Percentiles rank a stretch among this genome's conserved stretches.
These are phyloP conservation scores for Holtermanniella nyarrowii DNA, from an alignment of 768 basidiomycete genomes.

Conservation along the genomic window DNA sequence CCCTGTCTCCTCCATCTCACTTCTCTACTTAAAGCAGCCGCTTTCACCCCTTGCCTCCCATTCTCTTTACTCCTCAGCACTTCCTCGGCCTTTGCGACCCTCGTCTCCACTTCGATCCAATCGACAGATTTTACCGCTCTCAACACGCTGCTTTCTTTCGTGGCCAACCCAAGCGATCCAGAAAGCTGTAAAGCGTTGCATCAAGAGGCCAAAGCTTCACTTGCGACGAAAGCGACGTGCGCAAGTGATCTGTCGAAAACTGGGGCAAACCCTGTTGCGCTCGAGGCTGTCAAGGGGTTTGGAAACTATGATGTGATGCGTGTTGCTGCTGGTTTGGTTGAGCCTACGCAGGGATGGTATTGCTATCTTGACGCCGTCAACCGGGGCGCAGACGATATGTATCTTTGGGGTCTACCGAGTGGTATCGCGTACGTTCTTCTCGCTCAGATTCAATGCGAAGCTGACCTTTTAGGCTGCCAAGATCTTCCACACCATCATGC, in stretches of 20 bases:
- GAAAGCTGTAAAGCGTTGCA: conserved; percentile 17
- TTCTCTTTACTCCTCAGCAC: conserved; percentile 33
- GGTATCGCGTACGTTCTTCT: conserved; percentile 23
- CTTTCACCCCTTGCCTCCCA: conserved; percentile 27
- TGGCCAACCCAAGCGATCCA: conserved; percentile 5
- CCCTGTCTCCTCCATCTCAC: conserved; percentile 24
- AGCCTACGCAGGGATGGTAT: conserved; percentile 21
- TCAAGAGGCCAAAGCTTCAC: not conserved
- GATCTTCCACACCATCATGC: conserved; percentile 23
- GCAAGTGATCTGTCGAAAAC: conserved; percentile 12
- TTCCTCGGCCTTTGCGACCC: conserved; percentile 18
- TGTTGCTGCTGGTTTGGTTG: conserved; percentile 10
- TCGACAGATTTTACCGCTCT: conserved; percentile 17
- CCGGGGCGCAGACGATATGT: conserved; percentile 3
- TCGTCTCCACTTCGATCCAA: conserved; percentile 11
- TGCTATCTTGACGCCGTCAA: conserved; percentile 28
- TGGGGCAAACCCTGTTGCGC: conserved; percentile 5
- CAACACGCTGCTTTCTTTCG: conserved; percentile 21
- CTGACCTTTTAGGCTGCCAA: conserved; percentile 15
- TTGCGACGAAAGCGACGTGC: conserved; percentile 18
- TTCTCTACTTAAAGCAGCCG: conserved; percentile 13
- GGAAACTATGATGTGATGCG: conserved; percentile 24
- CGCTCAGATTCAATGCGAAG: not conserved
- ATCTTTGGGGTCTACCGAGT: conserved; percentile 26
- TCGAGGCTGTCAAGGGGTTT: conserved; percentile 14